phyloP scores from a whole-genome alignment of 768 basidiomycete species.

The Pleurotus salmoneostramineus region DNA sequence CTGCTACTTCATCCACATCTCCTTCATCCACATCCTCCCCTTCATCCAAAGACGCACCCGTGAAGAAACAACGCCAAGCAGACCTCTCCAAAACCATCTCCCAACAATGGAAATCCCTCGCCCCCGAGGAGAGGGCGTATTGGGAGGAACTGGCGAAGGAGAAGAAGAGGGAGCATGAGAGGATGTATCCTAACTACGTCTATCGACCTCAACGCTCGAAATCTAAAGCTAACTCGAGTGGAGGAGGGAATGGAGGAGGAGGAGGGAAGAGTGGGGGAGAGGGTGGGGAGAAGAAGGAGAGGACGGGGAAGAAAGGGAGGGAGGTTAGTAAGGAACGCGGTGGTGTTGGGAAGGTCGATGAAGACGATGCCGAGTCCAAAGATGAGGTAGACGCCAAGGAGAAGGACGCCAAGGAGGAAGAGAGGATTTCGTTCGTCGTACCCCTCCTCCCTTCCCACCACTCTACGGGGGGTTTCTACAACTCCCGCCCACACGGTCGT shows the following conservation, averaged over 20 bases:
- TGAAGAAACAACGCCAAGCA: slow-evolving; percentile 75
- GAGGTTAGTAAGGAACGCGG: too few relatives aligned
- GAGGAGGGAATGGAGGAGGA: not conserved
- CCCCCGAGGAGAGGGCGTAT: slow-evolving; percentile 59
- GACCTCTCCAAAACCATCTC: slow-evolving; percentile 82
- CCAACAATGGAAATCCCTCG: slow-evolving; percentile 73
- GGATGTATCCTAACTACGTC: slow-evolving; percentile 72
- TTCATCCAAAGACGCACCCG: too few relatives aligned
- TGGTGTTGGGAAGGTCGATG: not conserved
- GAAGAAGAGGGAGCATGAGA: slow-evolving; percentile 77
- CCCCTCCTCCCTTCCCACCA: slow-evolving; percentile 23
- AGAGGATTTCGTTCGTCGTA: slow-evolving; percentile 35
- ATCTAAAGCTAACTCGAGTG: slow-evolving; percentile 40
- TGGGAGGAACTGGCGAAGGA: slow-evolving; percentile 79
- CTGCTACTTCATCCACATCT: too few relatives aligned
- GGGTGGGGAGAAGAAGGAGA: slow-evolving; percentile 19
- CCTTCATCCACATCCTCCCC: too few relatives aligned
- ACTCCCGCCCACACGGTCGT: slow-evolving; percentile 25
- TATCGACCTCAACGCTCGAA: slow-evolving; percentile 69
- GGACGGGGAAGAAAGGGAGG: not conserved
- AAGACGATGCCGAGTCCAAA: not conserved
- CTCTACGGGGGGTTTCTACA: slow-evolving; percentile 14
- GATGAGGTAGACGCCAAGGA: not conserved
- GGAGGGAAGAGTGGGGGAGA: slow-evolving; percentile 14
- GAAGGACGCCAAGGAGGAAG: slow-evolving; percentile 23